Conservation (phyloP, 257 asterid species). For the Anisodus tanguticus region DNA sequence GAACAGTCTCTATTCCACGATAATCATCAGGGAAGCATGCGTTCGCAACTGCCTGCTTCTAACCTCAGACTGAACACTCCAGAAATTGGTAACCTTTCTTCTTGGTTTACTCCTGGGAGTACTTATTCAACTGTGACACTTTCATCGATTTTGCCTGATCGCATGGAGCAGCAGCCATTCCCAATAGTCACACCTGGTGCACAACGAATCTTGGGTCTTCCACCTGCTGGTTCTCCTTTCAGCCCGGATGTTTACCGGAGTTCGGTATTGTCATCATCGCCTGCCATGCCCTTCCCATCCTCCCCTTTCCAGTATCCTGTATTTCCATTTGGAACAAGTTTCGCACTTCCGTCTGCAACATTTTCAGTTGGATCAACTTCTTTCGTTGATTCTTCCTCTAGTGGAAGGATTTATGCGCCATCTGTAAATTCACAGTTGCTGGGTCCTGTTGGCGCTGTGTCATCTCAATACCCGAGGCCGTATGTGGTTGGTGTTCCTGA, state of each 20-base stretch:
- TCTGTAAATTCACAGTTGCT: constrained; percentile 61
- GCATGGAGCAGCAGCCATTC: constrained; percentile 68
- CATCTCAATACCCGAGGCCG: constrained; percentile 78
- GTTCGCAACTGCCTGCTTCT: constrained; percentile 51
- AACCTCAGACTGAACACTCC: constrained; percentile 53
- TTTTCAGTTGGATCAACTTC: constrained; percentile 55
- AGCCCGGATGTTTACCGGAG: constrained; percentile 72
- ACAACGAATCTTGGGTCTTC: constrained; percentile 64
- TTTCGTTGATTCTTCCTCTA: constrained; percentile 49
- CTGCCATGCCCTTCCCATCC: constrained; percentile 54
- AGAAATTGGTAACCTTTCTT: constrained; percentile 60
- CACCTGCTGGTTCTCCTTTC: constrained; percentile 57
- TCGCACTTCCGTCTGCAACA: constrained; percentile 64
- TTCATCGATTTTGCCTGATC: constrained; percentile 66
- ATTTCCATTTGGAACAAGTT: constrained; percentile 52
- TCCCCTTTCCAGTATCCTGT: constrained; percentile 36
- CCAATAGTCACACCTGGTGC: constrained; percentile 67
- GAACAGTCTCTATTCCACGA: constrained; percentile 41
- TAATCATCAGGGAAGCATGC: constrained; percentile 44
- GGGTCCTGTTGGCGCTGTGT: constrained; percentile 57
- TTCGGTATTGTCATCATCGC: constrained; percentile 83
- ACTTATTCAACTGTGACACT: constrained; percentile 57
- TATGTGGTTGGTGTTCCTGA: constrained; percentile 60
- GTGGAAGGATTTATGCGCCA: constrained; percentile 60
- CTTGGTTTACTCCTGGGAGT: constrained; percentile 75